Percentiles rank a stretch among this genome's conserved stretches.
These are phyloP conservation scores for Eutypella sp. DNA, from an alignment of 2,329 filamentous ascomycete species.

Conservation along the genomic window DNA sequence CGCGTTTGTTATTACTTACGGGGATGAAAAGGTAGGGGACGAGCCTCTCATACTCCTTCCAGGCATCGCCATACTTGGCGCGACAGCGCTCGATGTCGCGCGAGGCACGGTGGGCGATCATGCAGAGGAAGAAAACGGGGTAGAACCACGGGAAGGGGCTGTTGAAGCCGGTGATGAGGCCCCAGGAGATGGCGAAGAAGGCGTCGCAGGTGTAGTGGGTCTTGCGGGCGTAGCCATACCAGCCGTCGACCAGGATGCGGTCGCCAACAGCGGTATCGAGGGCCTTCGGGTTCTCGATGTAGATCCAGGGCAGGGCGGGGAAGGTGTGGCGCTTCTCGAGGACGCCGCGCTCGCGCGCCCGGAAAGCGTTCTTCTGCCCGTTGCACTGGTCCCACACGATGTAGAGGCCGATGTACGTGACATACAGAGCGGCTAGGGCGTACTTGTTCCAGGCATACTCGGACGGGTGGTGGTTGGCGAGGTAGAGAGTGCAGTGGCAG, in stretches of 20 bases:
- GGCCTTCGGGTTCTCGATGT: constrained; percentile 71
- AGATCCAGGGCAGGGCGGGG: constrained; percentile 86
- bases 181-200: constrained; percentile 47
- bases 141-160: constrained; percentile 90
- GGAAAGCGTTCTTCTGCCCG: constrained; percentile 91
- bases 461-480: constrained; percentile 75
- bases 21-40: constrained; percentile 78
- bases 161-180: constrained; percentile 45
- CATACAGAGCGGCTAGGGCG: constrained; percentile 60
- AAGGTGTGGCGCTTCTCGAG: constrained; percentile 70
- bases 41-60: constrained; percentile 72
- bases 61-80: constrained; percentile 75
- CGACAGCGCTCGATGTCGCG: constrained; percentile 73
- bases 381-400: constrained; percentile 92
- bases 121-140: constrained; percentile 70
- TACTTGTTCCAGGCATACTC: constrained; percentile 73
- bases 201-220: constrained; percentile 46
- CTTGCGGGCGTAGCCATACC: constrained; percentile 72
- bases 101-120: constrained; percentile 74
- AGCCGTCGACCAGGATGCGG: constrained; percentile 76
- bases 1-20: too few species aligned
- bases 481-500: constrained; percentile 88
- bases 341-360: constrained; percentile 71
- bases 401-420: constrained; percentile 76
- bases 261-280: constrained; percentile 71